Evolutionary conservation across 306 rosid genomes (phyloP), one percentile per base, ranked within the genome.

Genomic region (Cucurbita ficifolia): DNA sequence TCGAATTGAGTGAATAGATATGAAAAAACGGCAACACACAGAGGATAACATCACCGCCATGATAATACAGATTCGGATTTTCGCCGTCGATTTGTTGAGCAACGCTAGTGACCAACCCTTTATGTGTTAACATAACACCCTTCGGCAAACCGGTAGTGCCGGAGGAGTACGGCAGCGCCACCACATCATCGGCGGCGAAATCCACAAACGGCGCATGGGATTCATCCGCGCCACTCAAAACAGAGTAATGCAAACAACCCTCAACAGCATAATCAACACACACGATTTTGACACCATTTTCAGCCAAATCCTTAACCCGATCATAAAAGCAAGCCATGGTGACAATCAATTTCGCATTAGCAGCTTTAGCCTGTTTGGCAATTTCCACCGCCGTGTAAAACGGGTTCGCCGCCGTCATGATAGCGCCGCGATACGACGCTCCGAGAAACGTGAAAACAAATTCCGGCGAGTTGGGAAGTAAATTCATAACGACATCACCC

Each of bases 101-200:
- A 6, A 90, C 88, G 59, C 96, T 87, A 0, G 88, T 89, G 12
- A 92, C 89, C 2, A 89, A 45, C 2, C 98, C 91, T 53, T 84
- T 92, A 81, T 90, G 98, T 0, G 92, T 89, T 9, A 92, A 21
- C 98, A 92, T 89, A 50, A 92, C 98, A 1, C 96, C 96, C 38
- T 90, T 92, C 5, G 98, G 92, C 2, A 92, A 56, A 0, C 98
- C 96, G 0, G 91, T 92, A 1, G 96, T 92, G 6, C 96, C 92
- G 0, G 96, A 92, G 4, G 92, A 92, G 19, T 92, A 92, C 0
- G 96, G 98, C n/a, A 92, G 52, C 2, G 96, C 92, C 16, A 92
- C 91, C 59, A 83, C 92, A 8, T 92, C 96, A 19, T 88, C 65
- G 0, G 82, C 63, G 0, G 40, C 9, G 0, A 92, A 82, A 4